A percentile compares a stretch with the other conserved stretches of the same genome.
Conservation (phyloP, 352 stramenopile species). For the Phytopythium boreale region DNA sequence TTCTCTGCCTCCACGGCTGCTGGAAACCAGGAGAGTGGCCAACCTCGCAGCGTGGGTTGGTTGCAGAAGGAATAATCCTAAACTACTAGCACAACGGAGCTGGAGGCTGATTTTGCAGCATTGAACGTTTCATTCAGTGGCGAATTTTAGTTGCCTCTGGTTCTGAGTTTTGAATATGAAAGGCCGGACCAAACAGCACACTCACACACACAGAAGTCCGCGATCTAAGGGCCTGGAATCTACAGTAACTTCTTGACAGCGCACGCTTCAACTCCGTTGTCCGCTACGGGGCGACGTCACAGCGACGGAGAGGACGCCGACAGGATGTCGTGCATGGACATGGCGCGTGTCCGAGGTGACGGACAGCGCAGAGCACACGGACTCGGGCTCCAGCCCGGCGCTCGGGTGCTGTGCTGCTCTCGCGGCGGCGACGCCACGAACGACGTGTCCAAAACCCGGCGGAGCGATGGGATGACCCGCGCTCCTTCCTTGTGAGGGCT, state of each 20-base stretch:
- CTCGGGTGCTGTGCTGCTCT: not conserved
- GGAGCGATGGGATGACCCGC: conserved; percentile 46
- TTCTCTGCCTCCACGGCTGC: too few relatives aligned
- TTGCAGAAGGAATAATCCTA: too few relatives aligned
- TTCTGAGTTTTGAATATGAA: not conserved
- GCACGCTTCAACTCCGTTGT: not conserved
- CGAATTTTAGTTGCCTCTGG: not conserved
- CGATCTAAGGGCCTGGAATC: not conserved
- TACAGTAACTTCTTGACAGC: not conserved
- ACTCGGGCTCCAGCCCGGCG: not conserved
- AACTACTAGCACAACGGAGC: too few relatives aligned
- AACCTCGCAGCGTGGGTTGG: too few relatives aligned
- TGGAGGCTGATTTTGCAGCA: not conserved
- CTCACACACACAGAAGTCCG: not conserved
- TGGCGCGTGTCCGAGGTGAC: conserved; percentile 18
- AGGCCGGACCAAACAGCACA: not conserved
- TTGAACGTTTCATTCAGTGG: not conserved
- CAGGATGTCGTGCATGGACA: conserved; percentile 52
- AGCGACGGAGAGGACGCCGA: conserved; percentile 18
- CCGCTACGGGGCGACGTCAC: conserved; percentile 7
- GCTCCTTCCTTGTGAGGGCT: conserved; percentile 32
- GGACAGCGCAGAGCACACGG: not conserved
- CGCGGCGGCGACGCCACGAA: conserved; percentile 61
- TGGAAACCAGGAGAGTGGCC: too few relatives aligned
- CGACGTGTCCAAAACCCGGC: conserved; percentile 59